phyloP scores from a whole-genome alignment of 257 asterid genomes.

The Nicotiana tabacum region DNA sequence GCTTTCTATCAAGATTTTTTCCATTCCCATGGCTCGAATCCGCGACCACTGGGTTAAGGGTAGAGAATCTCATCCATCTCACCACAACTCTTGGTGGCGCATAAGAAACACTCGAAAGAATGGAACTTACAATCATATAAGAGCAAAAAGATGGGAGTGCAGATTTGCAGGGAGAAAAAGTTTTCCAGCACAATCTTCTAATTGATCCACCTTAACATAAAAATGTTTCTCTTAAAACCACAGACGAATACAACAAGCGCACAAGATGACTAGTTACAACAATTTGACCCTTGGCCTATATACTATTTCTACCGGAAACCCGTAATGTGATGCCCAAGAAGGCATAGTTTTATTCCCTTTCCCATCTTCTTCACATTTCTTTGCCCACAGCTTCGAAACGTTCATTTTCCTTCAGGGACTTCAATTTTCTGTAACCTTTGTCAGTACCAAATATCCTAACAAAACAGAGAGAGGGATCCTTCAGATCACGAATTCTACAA shows the following conservation, averaged over 20 bases:
- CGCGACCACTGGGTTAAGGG: too few relatives aligned
- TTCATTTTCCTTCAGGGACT: constrained; percentile 54
- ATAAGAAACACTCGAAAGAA: too few relatives aligned
- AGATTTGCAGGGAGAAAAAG: neutral
- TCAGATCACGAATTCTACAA: neutral
- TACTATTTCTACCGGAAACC: neutral
- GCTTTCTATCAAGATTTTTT: too few relatives aligned
- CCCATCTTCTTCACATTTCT: constrained; percentile 24
- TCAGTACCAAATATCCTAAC: constrained; percentile 91
- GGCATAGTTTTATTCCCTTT: neutral
- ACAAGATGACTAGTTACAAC: neutral
- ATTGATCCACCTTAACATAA: neutral
- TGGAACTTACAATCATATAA: too few relatives aligned
- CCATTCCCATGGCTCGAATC: too few relatives aligned
- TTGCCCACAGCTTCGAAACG: constrained; percentile 28
- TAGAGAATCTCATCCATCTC: too few relatives aligned
- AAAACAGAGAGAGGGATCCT: neutral
- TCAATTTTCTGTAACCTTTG: constrained; percentile 75
- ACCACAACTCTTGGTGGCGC: too few relatives aligned
- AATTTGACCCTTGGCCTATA: neutral
- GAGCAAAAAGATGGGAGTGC: neutral
- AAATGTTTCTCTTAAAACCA: neutral
- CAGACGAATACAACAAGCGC: neutral
- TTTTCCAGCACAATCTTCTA: neutral
- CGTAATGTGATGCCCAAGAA: neutral